Conservation (phyloP, 2,329 filamentous ascomycete genomes). For the Penicillium sp. region DNA sequence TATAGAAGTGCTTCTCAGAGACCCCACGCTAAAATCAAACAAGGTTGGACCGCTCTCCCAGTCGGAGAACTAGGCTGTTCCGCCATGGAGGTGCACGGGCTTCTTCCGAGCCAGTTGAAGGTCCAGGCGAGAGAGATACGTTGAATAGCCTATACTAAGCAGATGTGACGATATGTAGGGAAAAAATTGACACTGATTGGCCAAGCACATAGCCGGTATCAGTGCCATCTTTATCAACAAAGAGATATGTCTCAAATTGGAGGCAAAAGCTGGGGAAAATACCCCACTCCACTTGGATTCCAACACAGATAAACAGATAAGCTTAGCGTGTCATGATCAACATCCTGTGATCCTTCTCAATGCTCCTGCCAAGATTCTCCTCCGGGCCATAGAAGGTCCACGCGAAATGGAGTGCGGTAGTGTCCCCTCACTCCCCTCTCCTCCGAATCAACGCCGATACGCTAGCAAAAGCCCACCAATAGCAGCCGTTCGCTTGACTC, state of each 20-base stretch:
- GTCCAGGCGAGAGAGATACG: conserved; percentile 3
- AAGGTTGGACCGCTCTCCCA: background rate
- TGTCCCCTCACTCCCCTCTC: background rate
- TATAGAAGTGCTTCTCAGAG: background rate
- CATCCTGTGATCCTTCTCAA: background rate
- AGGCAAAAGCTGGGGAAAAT: background rate
- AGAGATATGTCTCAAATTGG: background rate
- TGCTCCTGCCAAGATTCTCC: background rate
- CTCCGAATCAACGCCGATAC: conserved; percentile 2
- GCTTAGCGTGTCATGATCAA: background rate
- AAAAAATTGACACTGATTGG: background rate
- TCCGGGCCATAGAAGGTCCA: background rate
- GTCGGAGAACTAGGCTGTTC: background rate
- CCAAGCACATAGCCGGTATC: background rate
- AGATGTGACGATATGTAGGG: background rate
- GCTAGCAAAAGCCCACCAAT: conserved; percentile 3
- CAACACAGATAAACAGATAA: background rate
- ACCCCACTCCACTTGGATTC: background rate
- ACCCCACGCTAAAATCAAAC: background rate
- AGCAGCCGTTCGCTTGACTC: background rate
- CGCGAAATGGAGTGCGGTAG: conserved; percentile 3
- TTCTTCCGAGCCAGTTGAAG: conserved; percentile 1
- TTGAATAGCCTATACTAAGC: background rate
- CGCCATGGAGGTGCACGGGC: background rate
- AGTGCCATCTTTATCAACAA: background rate